These are phyloP conservation scores for Boletus putidus DNA, from an alignment of 1,284 basidiomycete genomes.

Conservation along the genomic window DNA sequence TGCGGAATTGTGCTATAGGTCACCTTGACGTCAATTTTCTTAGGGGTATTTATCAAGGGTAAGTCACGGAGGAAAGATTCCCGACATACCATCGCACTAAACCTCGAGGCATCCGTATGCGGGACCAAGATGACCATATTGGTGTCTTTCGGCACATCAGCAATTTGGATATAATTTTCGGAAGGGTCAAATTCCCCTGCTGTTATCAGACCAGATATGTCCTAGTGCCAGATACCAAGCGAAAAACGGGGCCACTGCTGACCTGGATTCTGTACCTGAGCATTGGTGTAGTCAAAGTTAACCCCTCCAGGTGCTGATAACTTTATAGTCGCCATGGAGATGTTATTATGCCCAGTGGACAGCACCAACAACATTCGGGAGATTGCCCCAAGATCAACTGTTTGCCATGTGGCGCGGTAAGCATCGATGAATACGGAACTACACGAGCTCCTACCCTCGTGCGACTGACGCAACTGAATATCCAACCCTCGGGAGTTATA, in stretches of 20 bases:
- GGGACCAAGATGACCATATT: conserved; percentile 56
- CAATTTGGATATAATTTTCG: conserved; percentile 49
- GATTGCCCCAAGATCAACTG: conserved; percentile 68
- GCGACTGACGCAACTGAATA: conserved; percentile 59
- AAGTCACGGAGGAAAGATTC: background rate
- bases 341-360: conserved; percentile 63
- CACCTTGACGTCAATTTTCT: conserved; percentile 64
- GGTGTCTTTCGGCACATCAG: conserved; percentile 47
- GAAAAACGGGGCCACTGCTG: conserved; percentile 11
- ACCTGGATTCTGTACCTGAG: conserved; percentile 45
- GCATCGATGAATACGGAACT: conserved; percentile 2
- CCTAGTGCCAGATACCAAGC: conserved; percentile 15
- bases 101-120: conserved; percentile 59
- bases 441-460: conserved; percentile 49
- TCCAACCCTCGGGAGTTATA: conserved; percentile 60
- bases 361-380: conserved; percentile 56
- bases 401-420: conserved; percentile 11
- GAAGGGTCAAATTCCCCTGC: conserved; percentile 36
- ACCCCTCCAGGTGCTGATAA: conserved; percentile 54
- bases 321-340: conserved; percentile 53
- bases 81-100: conserved; percentile 53
- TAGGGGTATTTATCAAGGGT: conserved; percentile 8
- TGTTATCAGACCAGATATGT: conserved; percentile 11
- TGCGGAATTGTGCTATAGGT: conserved; percentile 62
- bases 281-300: conserved; percentile 50